These are phyloP conservation scores for Glebionis coronaria DNA, from an alignment of 129 eudicot species.

Conservation along the genomic window DNA sequence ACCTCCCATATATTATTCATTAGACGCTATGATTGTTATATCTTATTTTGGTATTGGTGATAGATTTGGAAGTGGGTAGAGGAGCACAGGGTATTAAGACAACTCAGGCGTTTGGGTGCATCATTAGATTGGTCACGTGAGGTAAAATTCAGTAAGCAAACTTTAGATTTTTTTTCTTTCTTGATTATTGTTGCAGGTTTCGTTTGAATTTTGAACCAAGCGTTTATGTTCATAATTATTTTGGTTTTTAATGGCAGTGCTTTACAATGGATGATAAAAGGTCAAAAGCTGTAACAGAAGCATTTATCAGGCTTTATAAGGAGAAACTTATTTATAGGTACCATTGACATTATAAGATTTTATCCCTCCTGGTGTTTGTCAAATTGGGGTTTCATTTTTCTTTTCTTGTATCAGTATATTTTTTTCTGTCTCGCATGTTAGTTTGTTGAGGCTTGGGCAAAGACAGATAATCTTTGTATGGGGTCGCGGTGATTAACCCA, in stretches of 20 bases:
- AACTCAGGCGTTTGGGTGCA: slow-evolving; percentile 88
- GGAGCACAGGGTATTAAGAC: slow-evolving; percentile 80
- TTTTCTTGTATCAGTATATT: not conserved
- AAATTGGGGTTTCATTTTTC: not conserved
- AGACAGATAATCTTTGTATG: not conserved
- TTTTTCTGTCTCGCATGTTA: not conserved
- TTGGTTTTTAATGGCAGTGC: slow-evolving; percentile 21
- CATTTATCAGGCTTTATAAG: slow-evolving; percentile 76
- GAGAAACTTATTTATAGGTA: slow-evolving; percentile 94
- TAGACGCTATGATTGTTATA: not conserved
- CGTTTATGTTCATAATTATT: no score
- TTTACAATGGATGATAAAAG: slow-evolving; percentile 80
- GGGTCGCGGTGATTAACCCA: not conserved
- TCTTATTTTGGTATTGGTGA: slow-evolving; percentile 15
- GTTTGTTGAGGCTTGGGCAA: not conserved
- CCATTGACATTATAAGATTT: not conserved
- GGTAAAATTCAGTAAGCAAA: slow-evolving; percentile 32
- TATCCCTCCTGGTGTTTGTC: not conserved
- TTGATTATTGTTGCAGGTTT: not conserved
- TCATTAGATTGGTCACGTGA: slow-evolving; percentile 98
- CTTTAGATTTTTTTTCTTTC: not conserved
- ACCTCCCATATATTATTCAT: no score
- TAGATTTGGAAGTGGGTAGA: slow-evolving; percentile 97
- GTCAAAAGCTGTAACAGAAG: slow-evolving; percentile 75
- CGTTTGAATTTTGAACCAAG: not conserved